phyloP scores from a whole-genome alignment of 495 filamentous ascomycete species.

The Penicillium simplicissimum region DNA sequence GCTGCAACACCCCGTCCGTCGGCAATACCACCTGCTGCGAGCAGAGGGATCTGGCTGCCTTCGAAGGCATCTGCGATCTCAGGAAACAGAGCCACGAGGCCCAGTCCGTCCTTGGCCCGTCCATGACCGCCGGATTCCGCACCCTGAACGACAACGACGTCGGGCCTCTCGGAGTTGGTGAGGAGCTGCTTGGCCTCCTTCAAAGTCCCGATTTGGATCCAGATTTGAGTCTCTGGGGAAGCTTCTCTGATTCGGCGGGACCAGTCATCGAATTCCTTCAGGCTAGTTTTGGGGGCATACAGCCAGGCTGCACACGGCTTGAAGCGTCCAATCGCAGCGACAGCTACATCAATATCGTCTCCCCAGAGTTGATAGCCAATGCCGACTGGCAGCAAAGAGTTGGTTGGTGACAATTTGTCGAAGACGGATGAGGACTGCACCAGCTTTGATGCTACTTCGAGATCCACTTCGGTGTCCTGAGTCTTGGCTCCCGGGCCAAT shows the following conservation, averaged over 20 bases:
- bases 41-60: conserved; percentile 49
- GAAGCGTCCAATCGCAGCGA: conserved; percentile 43
- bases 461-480: conserved; percentile 30
- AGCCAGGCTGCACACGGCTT: conserved; percentile 71
- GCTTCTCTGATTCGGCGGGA: conserved; percentile 47
- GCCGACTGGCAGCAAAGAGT: conserved; percentile 54
- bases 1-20: conserved; percentile 68
- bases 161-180: conserved; percentile 43
- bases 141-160: conserved; percentile 74
- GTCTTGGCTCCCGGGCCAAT: conserved; percentile 44
- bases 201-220: conserved; percentile 68
- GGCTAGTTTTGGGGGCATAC: conserved; percentile 56
- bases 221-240: conserved; percentile 54
- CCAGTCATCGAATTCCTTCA: conserved; percentile 57
- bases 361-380: conserved; percentile 64
- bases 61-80: conserved; percentile 59
- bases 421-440: conserved; percentile 19
- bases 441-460: conserved; percentile 35
- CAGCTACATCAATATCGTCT: conserved; percentile 45
- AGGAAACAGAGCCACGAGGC: conserved; percentile 58
- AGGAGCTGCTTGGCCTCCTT: conserved; percentile 51
- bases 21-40: conserved; percentile 73
- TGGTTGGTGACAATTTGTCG: conserved; percentile 17
- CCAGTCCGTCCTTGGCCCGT: conserved; percentile 52
- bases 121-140: conserved; percentile 77